Evolutionary conservation across 192 early-diverging fungal genomes (phyloP).

Genomic region (Entomortierella lignicola): DNA sequence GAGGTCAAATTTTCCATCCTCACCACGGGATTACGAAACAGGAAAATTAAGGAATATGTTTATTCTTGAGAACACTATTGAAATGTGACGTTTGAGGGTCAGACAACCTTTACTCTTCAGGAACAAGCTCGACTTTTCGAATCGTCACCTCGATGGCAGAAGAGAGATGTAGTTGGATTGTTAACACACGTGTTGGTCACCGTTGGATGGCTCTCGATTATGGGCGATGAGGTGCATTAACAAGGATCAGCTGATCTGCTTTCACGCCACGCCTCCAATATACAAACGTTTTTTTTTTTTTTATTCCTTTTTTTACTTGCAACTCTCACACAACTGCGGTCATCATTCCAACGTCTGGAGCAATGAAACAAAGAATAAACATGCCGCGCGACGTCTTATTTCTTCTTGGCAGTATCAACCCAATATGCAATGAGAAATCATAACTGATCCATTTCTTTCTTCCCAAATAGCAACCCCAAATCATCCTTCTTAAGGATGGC

Average conservation of each 20-base stretch:
- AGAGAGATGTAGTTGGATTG: not conserved
- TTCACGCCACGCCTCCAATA: constrained; percentile 3
- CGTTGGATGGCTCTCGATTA: not conserved
- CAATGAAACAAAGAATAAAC: too few species aligned
- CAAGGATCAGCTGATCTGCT: constrained; percentile 1
- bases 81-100: not conserved
- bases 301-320: not conserved
- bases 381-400: too few species aligned
- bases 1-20: not conserved
- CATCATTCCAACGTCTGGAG: not conserved
- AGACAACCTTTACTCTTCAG: not conserved
- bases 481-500: constrained; percentile 98
- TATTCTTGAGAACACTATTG: not conserved
- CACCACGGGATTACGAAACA: not conserved
- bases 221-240: not conserved
- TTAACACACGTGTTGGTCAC: not conserved
- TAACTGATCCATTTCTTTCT: not conserved
- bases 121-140: not conserved
- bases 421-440: not conserved
- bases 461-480: constrained; percentile 89
- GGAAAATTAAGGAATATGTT: not conserved
- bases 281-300: not conserved
- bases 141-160: not conserved
- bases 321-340: too few species aligned
- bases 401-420: too few species aligned